Conservation (phyloP, 768 basidiomycete genomes). For the Russula abietina region DNA sequence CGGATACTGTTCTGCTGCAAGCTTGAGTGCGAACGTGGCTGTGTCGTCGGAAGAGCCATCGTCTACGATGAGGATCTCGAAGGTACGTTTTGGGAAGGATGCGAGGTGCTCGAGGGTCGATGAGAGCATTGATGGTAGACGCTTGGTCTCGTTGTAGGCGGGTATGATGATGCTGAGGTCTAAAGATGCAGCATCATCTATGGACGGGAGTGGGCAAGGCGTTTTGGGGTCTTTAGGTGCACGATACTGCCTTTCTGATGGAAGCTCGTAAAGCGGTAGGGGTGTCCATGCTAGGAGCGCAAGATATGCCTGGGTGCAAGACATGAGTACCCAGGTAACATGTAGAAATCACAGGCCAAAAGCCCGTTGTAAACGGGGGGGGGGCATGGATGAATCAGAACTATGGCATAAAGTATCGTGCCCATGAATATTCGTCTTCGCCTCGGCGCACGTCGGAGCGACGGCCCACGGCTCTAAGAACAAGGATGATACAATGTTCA, state of each 20-base stretch:
- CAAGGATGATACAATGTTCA: slow-evolving; percentile 74
- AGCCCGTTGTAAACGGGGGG: background rate
- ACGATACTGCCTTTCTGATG: slow-evolving; percentile 67
- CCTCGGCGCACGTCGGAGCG: slow-evolving; percentile 47
- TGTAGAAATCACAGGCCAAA: background rate
- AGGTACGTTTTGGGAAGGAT: slow-evolving; percentile 43
- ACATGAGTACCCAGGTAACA: slow-evolving; percentile 17
- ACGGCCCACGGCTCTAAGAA: slow-evolving; percentile 53
- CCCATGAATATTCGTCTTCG: slow-evolving; percentile 59
- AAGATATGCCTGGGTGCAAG: slow-evolving; percentile 53
- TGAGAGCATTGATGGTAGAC: slow-evolving; percentile 79
- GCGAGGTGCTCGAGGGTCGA: slow-evolving; percentile 64
- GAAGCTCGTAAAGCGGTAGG: slow-evolving; percentile 49
- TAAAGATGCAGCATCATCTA: slow-evolving; percentile 52
- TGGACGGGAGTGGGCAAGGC: slow-evolving; percentile 49
- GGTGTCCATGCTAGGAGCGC: slow-evolving; percentile 74
- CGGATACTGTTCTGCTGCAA: slow-evolving; percentile 49
- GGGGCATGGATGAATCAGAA: slow-evolving; percentile 30
- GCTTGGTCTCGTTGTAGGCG: slow-evolving; percentile 84
- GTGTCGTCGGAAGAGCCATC: slow-evolving; percentile 85
- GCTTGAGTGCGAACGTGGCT: slow-evolving; percentile 50
- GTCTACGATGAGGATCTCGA: slow-evolving; percentile 84
- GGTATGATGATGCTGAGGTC: slow-evolving; percentile 82
- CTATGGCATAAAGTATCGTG: slow-evolving; percentile 39
- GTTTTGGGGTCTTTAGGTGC: slow-evolving; percentile 47